Base-by-base conservation (phyloP, 371 early-diverging fungal species). In the Mucor sp. region DNA sequence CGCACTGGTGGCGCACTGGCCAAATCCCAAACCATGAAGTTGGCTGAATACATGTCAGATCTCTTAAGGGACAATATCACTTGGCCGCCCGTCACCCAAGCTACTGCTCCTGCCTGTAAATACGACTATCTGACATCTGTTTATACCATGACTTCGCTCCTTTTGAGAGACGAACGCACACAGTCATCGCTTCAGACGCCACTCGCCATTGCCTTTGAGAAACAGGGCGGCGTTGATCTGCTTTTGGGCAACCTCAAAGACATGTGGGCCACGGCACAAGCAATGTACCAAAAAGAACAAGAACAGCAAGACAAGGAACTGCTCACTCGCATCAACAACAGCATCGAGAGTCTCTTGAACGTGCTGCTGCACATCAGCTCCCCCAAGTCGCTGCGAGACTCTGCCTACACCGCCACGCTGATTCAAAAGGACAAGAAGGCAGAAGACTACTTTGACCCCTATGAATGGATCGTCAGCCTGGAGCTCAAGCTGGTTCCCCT, bases 161-260 rank as follows among this genome's bases (percentile, higher is more conserved):
- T 87, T 4, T 66, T 83, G 23, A 43, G 77, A 28, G 85, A 86
- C 63, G 86, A 91, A 35, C 89, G 93, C 48, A 81, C 86, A 35
- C 86, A 87, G 21, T 69, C 89, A 2, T 82, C 84, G 12, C 76
- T 94, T 56, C 91, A 94, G 71, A 90, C 92, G 17, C 87, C 88
- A 23, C 69, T 93, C 17, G 89, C 91, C 0, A 71, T 85, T 6
- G 82, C 89, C 1, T 93, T 94, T 77, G 87, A 90, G 43, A 87
- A 85, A 59, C 71, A 76, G 41, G 85, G 82, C 7, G 93, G 93
- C 6, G 59, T 90, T 12, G 87, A 86, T n/a, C 58, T 74, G 17
- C 68, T 94, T 17, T 82, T 92, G 35, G 57, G 74, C 9, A 70
- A 88, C 30, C 63, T 91, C 12, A 83, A 86, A 41, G 50, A 73